A percentile compares a stretch with the other conserved stretches of the same genome.
Evolutionary conservation across 1,284 basidiomycete genomes (phyloP).

Genomic region (Marasmius fiardii): DNA sequence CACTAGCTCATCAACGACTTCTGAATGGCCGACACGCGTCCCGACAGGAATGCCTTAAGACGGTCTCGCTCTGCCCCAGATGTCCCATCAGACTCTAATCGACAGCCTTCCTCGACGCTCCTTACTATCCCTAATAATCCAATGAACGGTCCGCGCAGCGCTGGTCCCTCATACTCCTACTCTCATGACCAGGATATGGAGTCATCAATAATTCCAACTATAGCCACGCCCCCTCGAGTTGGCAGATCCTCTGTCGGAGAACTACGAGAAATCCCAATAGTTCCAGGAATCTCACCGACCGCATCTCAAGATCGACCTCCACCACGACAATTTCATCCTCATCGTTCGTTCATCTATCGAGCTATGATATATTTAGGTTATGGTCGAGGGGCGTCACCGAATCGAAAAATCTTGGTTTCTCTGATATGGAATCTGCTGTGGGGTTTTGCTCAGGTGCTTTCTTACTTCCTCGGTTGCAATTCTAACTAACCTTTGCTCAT

Average conservation of each 20-base stretch:
- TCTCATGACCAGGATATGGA: background rate
- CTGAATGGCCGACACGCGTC: background rate
- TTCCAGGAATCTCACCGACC: constrained; percentile 1
- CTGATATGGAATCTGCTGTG: constrained; percentile 53
- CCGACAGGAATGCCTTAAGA: constrained; percentile 3
- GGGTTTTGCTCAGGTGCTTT: constrained; percentile 55
- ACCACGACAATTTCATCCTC: constrained; percentile 14
- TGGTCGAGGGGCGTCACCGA: constrained; percentile 51
- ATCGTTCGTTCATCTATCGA: constrained; percentile 25
- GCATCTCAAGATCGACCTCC: constrained; percentile 5
- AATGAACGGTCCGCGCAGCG: constrained; percentile 7
- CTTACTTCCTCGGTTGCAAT: background rate
- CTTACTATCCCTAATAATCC: background rate
- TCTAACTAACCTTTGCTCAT: background rate
- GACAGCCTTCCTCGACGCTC: background rate
- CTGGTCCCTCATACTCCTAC: constrained; percentile 4
- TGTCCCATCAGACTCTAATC: background rate
- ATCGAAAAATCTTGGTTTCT: constrained; percentile 55
- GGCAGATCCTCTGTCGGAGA: background rate
- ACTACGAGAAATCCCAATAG: background rate
- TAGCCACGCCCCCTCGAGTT: background rate
- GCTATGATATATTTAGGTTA: constrained; percentile 52
- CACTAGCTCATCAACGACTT: background rate
- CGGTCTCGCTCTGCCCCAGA: constrained; percentile 14
- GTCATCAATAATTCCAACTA: background rate